Conservation (phyloP, 352 stramenopile genomes). For the Plasmopara viticola region DNA sequence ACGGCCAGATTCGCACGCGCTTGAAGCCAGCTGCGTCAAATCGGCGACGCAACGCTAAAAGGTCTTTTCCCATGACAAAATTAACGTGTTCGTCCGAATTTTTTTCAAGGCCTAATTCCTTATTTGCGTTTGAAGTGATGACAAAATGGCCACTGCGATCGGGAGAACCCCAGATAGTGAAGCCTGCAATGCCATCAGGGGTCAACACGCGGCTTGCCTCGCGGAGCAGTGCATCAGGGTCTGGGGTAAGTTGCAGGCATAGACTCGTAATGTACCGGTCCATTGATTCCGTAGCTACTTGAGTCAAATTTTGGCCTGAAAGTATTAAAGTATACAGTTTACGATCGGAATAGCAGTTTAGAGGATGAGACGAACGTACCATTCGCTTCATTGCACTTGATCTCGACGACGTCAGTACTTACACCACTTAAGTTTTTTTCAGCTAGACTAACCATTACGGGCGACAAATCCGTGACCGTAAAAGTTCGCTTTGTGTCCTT, state of each 20-base stretch:
- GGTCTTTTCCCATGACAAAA: conserved; percentile 41
- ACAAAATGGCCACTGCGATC: conserved; percentile 39
- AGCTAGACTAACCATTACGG: conserved; percentile 36
- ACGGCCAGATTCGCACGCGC: conserved; percentile 40
- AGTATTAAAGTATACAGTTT: conserved; percentile 1
- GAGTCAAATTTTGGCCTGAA: conserved; percentile 35
- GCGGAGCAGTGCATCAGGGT: conserved; percentile 40
- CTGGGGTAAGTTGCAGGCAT: conserved; percentile 41
- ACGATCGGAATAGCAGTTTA: neutral
- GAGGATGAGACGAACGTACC: conserved; percentile 12
- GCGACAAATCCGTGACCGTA: conserved; percentile 37
- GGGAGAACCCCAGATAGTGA: conserved; percentile 50
- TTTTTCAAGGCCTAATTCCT: conserved; percentile 30
- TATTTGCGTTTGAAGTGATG: conserved; percentile 17
- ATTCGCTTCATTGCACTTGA: conserved; percentile 36
- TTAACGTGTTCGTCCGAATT: conserved; percentile 29
- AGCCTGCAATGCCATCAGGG: conserved; percentile 33
- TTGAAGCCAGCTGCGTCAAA: conserved; percentile 31
- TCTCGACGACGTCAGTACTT: conserved; percentile 3
- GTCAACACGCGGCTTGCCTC: conserved; percentile 39
- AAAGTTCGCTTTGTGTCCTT: conserved; percentile 23
- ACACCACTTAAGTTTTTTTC: conserved; percentile 22
- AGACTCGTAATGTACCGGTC: conserved; percentile 49
- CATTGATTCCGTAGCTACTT: conserved; percentile 24
- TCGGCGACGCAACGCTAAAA: conserved; percentile 26